Base-by-base conservation (phyloP, 768 basidiomycete species). In the Lactarius tabidus region DNA sequence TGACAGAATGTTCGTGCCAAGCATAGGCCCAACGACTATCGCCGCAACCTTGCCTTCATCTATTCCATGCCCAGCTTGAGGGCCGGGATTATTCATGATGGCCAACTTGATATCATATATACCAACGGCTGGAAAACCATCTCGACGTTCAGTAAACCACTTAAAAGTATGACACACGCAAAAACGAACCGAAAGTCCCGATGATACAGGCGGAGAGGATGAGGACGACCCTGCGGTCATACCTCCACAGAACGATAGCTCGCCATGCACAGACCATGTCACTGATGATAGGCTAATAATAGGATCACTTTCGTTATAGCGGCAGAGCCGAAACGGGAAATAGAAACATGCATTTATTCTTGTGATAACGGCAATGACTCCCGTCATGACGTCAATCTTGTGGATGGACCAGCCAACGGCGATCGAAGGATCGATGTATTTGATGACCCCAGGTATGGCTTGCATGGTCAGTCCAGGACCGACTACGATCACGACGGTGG, bases 221-320 rank as follows among this genome's bases (percentile, higher is more conserved):
- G 12, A 31, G 3, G 41, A 62, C 41, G 14, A 66, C 57, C 39
- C 57, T 66, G 60, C 65, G 55, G 52, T 66, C 57, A 35, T 29
- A 66, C 9, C 45, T 62, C 65, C 65, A 66, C 17, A 66, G 17
- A 18, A 53, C 61, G 12, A 59, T 59, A 4, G 65, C 65, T 38
- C 65, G 31, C 65, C 65, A 66, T 7, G 57, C 65, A 26, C 65
- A 66, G n/a, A 66, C 65, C 15, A 66, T 48, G n/a, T 66, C 65
- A 28, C 65, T 62, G 26, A 66, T 57, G n/a, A 62, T 12, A 26
- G 65, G 65, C 65, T 66, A 35, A 20, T 10, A 18, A 17, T 31
- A 12, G 23, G 14, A 14, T 7, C 14, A 15, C 31, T 8, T 41
- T 58, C 60, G 38, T 53, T 23, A 58, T 2, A 17, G 28, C 9